A percentile compares a stretch with the other conserved stretches of the same genome.
These are phyloP conservation scores for Epithele typhae DNA, from an alignment of 768 basidiomycete species.

Conservation along the genomic window DNA sequence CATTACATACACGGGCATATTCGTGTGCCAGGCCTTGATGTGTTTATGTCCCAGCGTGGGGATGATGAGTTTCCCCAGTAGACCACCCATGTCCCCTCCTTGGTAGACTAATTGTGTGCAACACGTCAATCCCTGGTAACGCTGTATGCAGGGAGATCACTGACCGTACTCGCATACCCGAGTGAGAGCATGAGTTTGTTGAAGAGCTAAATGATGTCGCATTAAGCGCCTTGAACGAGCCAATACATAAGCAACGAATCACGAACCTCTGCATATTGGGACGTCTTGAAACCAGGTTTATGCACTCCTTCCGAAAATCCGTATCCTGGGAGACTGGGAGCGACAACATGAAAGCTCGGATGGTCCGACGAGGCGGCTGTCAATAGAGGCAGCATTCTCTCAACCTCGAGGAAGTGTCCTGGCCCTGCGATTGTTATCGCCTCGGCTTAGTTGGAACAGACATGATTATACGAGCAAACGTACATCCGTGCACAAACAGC, in stretches of 20 bases:
- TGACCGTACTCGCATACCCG: slow-evolving; percentile 24
- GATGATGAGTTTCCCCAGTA: slow-evolving; percentile 27
- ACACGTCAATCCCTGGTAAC: not conserved
- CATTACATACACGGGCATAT: slow-evolving; percentile 38
- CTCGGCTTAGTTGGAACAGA: not conserved
- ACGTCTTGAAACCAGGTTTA: slow-evolving; percentile 43
- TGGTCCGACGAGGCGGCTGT: slow-evolving; percentile 35
- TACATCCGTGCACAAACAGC: slow-evolving; percentile 59
- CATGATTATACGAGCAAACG: slow-evolving; percentile 19
- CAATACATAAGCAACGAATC: too few species aligned
- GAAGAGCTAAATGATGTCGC: slow-evolving; percentile 1
- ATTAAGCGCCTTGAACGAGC: not conserved
- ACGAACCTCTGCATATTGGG: slow-evolving; percentile 55
- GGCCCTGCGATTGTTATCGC: slow-evolving; percentile 47
- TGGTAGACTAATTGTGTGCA: slow-evolving; percentile 19
- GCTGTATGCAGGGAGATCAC: not conserved
- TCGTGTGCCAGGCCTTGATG: slow-evolving; percentile 51
- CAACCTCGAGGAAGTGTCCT: slow-evolving; percentile 52
- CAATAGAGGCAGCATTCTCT: slow-evolving; percentile 53
- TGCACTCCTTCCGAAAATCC: slow-evolving; percentile 57
- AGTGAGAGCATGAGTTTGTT: slow-evolving; percentile 27
- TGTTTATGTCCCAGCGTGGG: slow-evolving; percentile 35
- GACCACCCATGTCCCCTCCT: slow-evolving; percentile 33
- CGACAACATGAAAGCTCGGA: slow-evolving; percentile 62
- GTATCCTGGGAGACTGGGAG: slow-evolving; percentile 52